Evolutionary conservation across 176 grass and related monocot genomes (phyloP).

Genomic region (Areca catechu): DNA sequence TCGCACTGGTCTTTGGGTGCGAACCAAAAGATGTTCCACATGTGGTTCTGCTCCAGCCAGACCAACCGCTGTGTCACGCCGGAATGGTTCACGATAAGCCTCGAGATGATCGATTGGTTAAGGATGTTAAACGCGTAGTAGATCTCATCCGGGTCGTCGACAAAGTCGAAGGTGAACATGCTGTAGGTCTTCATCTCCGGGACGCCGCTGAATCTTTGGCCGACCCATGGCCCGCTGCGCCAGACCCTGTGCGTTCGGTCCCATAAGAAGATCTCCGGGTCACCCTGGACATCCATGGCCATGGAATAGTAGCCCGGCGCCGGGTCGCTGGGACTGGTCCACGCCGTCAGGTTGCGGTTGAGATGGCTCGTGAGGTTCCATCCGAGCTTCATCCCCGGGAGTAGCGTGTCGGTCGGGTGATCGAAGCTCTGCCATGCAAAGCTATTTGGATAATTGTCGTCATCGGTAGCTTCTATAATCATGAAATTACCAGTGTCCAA

Average conservation of each 20-base stretch:
- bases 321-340: constrained; percentile 50
- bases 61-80: constrained; percentile 35
- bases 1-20: constrained; percentile 58
- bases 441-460: background rate
- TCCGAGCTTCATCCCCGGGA: constrained; percentile 4
- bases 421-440: constrained; percentile 9
- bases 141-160: constrained; percentile 31
- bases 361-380: background rate
- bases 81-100: constrained; percentile 25
- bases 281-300: constrained; percentile 37
- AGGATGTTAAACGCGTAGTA: constrained; percentile 40
- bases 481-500: constrained; percentile 11
- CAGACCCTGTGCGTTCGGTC: constrained; percentile 8
- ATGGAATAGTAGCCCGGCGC: constrained; percentile 26
- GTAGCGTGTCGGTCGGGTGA: constrained; percentile 2
- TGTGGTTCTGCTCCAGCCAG: constrained; percentile 27
- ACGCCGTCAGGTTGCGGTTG: constrained; percentile 31
- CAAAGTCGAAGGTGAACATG: constrained; percentile 35
- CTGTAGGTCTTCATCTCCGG: constrained; percentile 35
- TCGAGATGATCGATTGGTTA: constrained; percentile 32
- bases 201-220: constrained; percentile 49
- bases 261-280: constrained; percentile 53
- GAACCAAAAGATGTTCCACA: constrained; percentile 47
- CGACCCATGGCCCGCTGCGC: constrained; percentile 52
- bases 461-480: background rate